Conservation (phyloP, 2,329 filamentous ascomycete genomes). For the Seiridium cupressi region DNA sequence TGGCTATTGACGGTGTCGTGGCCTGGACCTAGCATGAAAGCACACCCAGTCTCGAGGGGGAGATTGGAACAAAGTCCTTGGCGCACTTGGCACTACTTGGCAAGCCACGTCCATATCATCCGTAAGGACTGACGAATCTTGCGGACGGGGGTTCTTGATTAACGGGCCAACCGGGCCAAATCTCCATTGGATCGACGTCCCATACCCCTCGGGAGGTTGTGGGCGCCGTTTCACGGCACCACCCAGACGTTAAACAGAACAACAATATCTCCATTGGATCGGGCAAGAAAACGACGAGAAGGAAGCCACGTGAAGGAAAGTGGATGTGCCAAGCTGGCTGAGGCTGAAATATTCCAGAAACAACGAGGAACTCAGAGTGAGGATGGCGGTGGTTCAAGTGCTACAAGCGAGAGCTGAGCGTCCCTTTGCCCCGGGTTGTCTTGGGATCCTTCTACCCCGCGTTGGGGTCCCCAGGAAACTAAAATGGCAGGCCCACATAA, state of each 20-base stretch:
- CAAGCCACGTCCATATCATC: conserved; percentile 7
- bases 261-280: not conserved
- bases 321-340: conserved; percentile 2
- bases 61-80: not conserved
- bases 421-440: not conserved
- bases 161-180: conserved; percentile 2
- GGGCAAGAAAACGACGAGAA: not conserved
- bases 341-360: not conserved
- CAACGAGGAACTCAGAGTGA: not conserved
- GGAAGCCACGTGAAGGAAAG: not conserved
- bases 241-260: too few species aligned
- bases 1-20: not conserved
- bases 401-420: not conserved
- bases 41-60: not conserved
- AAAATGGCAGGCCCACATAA: not conserved
- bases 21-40: not conserved
- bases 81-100: conserved; percentile 9
- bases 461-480: conserved; percentile 4
- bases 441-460: not conserved
- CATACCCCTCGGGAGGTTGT: too few species aligned
- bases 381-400: not conserved
- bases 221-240: too few species aligned
- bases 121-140: not conserved
- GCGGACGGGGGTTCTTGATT: not conserved
- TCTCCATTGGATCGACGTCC: not conserved